phyloP scores from a whole-genome alignment of 2,329 filamentous ascomycete species.

The Fusarium sp. region DNA sequence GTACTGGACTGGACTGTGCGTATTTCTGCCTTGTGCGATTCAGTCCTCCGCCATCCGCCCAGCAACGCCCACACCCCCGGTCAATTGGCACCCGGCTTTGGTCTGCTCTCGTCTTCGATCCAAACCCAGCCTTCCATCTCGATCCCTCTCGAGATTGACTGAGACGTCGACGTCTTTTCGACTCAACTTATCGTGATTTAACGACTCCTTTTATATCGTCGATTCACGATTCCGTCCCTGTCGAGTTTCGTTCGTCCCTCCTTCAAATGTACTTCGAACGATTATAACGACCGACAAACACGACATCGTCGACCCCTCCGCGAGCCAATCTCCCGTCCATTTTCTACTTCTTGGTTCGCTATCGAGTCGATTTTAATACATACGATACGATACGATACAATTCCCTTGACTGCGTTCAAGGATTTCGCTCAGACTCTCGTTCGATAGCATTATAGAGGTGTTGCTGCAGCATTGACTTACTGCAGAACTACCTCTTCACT shows the following conservation, averaged over 20 bases:
- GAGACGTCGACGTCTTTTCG: slow-evolving; percentile 31
- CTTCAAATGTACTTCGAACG: slow-evolving; percentile 50
- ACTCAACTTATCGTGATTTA: slow-evolving; percentile 28
- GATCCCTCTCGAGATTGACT: slow-evolving; percentile 34
- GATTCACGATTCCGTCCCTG: slow-evolving; percentile 29
- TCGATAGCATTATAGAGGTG: slow-evolving; percentile 36
- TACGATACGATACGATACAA: slow-evolving; percentile 16
- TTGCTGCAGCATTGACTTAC: slow-evolving; percentile 52
- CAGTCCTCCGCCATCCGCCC: slow-evolving; percentile 42
- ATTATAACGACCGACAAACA: slow-evolving; percentile 48
- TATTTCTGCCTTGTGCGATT: slow-evolving; percentile 38
- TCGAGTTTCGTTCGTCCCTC: slow-evolving; percentile 41
- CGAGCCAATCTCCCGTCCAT: slow-evolving; percentile 37
- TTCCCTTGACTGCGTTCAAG: slow-evolving; percentile 5
- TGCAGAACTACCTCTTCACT: slow-evolving; percentile 42
- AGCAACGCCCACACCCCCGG: slow-evolving; percentile 42
- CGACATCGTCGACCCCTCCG: slow-evolving; percentile 45
- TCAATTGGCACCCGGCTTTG: slow-evolving; percentile 34
- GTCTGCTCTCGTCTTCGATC: slow-evolving; percentile 29
- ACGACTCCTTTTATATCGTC: slow-evolving; percentile 32
- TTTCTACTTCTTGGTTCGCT: slow-evolving; percentile 24
- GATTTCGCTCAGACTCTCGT: slow-evolving; percentile 22
- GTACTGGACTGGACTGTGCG: slow-evolving; percentile 31
- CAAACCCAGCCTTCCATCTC: slow-evolving; percentile 28
- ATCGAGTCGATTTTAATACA: slow-evolving; percentile 25